Conservation (phyloP, 306 rosid genomes). For the Vigna hirtella region DNA sequence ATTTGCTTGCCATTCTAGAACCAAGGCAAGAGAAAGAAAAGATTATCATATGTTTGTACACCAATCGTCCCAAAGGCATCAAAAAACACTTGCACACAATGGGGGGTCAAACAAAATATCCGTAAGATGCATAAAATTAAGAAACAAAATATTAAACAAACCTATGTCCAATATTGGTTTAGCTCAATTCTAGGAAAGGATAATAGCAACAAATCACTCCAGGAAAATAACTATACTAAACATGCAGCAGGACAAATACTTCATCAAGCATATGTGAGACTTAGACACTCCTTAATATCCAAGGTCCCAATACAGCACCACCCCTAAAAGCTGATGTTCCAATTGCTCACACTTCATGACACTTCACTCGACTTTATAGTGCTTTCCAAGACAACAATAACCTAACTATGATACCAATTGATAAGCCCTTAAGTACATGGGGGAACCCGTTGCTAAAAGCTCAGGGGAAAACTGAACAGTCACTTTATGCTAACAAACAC, state of each 20-base stretch:
- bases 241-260: neutral
- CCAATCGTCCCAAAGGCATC: conserved; percentile 29
- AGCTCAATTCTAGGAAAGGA: neutral
- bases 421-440: too few relatives aligned
- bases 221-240: neutral
- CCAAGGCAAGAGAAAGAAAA: conserved; percentile 1
- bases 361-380: too few relatives aligned
- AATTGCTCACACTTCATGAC: too few relatives aligned
- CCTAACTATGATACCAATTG: too few relatives aligned
- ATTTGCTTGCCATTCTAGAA: conserved; percentile 74
- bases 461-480: too few relatives aligned
- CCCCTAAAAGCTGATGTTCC: too few relatives aligned
- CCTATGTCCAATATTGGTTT: neutral
- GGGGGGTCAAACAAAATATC: conserved; percentile 19
- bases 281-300: too few relatives aligned
- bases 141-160: conserved; percentile 20
- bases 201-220: neutral
- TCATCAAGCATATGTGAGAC: too few relatives aligned
- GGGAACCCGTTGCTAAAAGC: too few relatives aligned
- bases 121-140: neutral
- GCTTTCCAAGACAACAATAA: too few relatives aligned
- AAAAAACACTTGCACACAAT: conserved; percentile 18
- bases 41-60: neutral
- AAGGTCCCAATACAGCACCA: too few relatives aligned
- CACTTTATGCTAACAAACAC: too few relatives aligned